These are phyloP conservation scores for Pseudocercospora fijiensis DNA, from an alignment of 2,329 filamentous ascomycete species.

Conservation along the genomic window DNA sequence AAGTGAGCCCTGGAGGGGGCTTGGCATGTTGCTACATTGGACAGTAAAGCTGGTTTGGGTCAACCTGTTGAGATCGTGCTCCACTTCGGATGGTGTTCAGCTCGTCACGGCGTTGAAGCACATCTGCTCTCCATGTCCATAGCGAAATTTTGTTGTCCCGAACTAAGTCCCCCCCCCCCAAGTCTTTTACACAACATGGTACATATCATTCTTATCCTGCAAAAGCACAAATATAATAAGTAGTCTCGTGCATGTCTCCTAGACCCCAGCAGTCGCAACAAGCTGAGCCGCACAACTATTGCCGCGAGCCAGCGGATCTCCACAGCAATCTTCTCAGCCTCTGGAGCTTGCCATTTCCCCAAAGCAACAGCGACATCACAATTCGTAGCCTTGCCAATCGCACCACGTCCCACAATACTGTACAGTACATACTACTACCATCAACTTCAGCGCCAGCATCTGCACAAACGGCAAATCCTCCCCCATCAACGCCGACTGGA, in stretches of 20 bases:
- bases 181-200: slow-evolving; percentile 29
- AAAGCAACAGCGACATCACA: slow-evolving; percentile 25
- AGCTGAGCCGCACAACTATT: slow-evolving; percentile 25
- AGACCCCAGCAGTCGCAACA: slow-evolving; percentile 19
- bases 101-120: neutral
- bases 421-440: no score
- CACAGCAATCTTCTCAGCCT: slow-evolving; percentile 22
- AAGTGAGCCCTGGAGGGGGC: no score
- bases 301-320: slow-evolving; percentile 25
- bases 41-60: no score
- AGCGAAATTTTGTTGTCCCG: slow-evolving; percentile 19
- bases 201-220: slow-evolving; percentile 29
- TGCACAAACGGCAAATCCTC: slow-evolving; percentile 22
- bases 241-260: slow-evolving; percentile 14
- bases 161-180: slow-evolving; percentile 32
- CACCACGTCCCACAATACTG: slow-evolving; percentile 29
- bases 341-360: slow-evolving; percentile 18
- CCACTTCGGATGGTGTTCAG: no score
- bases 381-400: slow-evolving; percentile 13
- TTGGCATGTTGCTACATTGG: no score
- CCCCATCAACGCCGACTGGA: slow-evolving; percentile 30
- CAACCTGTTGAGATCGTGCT: no score
- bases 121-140: slow-evolving; percentile 20
- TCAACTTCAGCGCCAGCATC: slow-evolving; percentile 27
- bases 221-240: slow-evolving; percentile 30